Evolutionary conservation across 1,139 yeast species (phyloP).

Genomic region (Magnusiomyces sp.): DNA sequence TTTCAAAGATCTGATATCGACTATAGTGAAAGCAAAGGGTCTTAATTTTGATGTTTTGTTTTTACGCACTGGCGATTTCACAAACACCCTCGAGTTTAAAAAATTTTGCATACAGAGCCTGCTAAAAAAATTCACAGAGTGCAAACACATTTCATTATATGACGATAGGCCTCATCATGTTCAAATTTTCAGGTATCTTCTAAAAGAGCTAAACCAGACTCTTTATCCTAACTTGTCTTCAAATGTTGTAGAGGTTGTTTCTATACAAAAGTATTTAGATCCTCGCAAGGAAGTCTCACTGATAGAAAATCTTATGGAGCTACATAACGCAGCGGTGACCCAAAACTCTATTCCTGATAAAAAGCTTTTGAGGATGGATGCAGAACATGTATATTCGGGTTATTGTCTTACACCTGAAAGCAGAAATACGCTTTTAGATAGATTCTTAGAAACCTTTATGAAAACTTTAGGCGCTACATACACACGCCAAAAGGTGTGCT

Average conservation of each 20-base stretch:
- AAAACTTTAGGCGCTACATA: neutral
- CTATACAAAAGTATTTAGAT: constrained; percentile 22
- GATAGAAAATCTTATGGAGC: constrained; percentile 25
- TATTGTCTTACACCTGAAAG: constrained; percentile 4
- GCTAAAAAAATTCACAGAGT: constrained; percentile 26
- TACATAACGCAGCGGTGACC: constrained; percentile 25
- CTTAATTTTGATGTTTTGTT: constrained; percentile 35
- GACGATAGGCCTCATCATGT: constrained; percentile 38
- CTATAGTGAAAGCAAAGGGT: constrained; percentile 26
- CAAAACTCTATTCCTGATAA: neutral
- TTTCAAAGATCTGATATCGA: constrained; percentile 27
- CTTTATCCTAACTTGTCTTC: constrained; percentile 22
- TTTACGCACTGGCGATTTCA: constrained; percentile 25
- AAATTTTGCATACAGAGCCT: constrained; percentile 31
- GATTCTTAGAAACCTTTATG: neutral
- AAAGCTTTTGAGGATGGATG: neutral
- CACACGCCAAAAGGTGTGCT: neutral
- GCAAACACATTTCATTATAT: constrained; percentile 32
- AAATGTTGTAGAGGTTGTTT: constrained; percentile 28
- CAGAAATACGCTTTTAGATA: neutral
- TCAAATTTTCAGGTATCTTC: constrained; percentile 29
- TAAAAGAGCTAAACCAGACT: constrained; percentile 26
- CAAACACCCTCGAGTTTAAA: constrained; percentile 34
- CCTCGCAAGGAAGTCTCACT: constrained; percentile 29
- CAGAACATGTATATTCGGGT: neutral